Evolutionary conservation across 169 alveolate species (phyloP).

Genomic region (Eimeria tenella): DNA sequence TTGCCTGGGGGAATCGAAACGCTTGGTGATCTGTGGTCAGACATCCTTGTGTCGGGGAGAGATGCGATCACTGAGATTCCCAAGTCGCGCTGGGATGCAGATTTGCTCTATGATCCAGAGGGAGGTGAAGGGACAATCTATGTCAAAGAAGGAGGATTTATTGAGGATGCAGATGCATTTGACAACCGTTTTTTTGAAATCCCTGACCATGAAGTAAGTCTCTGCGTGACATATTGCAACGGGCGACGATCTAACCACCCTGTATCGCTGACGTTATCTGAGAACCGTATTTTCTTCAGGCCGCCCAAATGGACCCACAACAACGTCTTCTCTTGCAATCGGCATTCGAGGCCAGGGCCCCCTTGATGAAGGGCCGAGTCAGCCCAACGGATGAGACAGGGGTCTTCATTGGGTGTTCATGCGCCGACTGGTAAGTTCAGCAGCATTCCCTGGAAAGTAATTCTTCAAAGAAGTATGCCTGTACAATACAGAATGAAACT

Average conservation of each 20-base stretch:
- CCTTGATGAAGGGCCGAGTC: slow-evolving; percentile 43
- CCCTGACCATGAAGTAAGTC: slow-evolving; percentile 80
- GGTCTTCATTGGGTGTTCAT: slow-evolving; percentile 84
- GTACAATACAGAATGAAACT: too few species aligned
- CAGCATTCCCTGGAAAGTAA: neutral
- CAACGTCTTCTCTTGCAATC: slow-evolving; percentile 83
- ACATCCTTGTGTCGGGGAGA: slow-evolving; percentile 73
- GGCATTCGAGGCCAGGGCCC: slow-evolving; percentile 82
- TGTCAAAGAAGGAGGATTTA: slow-evolving; percentile 80
- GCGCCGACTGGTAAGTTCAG: slow-evolving; percentile 82
- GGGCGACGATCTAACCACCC: neutral
- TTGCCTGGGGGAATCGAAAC: slow-evolving; percentile 81
- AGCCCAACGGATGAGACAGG: slow-evolving; percentile 78
- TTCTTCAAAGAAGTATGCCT: too few species aligned
- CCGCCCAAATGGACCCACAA: slow-evolving; percentile 86
- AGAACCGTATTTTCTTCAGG: slow-evolving; percentile 77
- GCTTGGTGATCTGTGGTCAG: slow-evolving; percentile 83
- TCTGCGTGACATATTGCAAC: neutral
- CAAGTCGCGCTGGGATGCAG: slow-evolving; percentile 83
- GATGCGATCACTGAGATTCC: slow-evolving; percentile 85
- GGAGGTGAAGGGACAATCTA: slow-evolving; percentile 79
- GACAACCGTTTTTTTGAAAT: slow-evolving; percentile 83
- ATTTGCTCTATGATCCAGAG: slow-evolving; percentile 80
- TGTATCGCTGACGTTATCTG: slow-evolving; percentile 32
- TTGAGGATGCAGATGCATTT: slow-evolving; percentile 78